Percentiles rank a stretch among this genome's conserved stretches.
Evolutionary conservation across 257 asterid species (phyloP).

Genomic region (Prunella vulgaris): DNA sequence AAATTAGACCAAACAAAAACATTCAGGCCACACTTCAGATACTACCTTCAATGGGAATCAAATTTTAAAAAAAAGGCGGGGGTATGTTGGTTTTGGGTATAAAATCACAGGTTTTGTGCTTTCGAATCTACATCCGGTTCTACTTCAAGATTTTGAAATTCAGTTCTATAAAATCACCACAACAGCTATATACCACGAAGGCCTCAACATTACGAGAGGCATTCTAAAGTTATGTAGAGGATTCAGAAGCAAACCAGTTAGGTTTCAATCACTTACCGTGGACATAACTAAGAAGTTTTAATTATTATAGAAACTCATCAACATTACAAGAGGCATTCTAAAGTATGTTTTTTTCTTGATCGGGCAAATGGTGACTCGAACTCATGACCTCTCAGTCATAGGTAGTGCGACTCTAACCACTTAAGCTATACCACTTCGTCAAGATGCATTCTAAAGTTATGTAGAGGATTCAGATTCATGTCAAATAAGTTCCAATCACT

Average conservation of each 20-base stretch:
- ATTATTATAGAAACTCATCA: not conserved
- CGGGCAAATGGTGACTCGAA: too few species aligned
- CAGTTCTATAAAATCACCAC: too few species aligned
- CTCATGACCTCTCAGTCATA: too few species aligned
- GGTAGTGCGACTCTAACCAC: too few species aligned
- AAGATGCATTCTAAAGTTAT: not conserved
- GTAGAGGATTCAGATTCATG: not conserved
- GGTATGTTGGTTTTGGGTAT: not conserved
- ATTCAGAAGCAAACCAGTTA: not conserved
- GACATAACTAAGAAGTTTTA: not conserved
- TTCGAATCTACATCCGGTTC: too few species aligned
- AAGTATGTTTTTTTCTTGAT: too few species aligned
- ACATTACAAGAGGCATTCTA: too few species aligned
- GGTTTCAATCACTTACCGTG: not conserved
- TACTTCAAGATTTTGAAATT: too few species aligned
- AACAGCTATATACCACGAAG: too few species aligned
- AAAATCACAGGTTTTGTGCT: too few species aligned
- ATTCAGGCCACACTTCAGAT: too few species aligned
- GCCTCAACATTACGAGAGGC: not conserved
- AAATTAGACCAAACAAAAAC: not conserved
- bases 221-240: not conserved
- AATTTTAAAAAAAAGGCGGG: not conserved
- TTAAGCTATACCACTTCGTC: too few species aligned
- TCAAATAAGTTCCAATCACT: not conserved
- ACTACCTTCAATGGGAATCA: not conserved